Evolutionary conservation across 305 asterid species (phyloP).

Genomic region (Solanum hybrid): DNA sequence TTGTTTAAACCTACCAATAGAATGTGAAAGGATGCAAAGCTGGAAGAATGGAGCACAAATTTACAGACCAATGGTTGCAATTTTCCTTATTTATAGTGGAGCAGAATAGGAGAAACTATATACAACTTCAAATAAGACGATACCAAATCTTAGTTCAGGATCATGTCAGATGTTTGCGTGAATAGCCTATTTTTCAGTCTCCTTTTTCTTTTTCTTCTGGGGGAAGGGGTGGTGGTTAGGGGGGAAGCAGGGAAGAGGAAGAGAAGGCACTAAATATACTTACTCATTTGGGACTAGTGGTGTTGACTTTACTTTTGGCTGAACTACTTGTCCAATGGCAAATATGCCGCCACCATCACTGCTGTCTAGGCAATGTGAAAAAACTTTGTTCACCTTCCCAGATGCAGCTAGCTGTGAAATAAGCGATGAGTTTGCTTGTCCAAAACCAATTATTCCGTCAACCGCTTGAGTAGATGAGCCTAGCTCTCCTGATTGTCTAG

Average conservation of each 20-base stretch:
- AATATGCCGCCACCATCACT: conserved; percentile 87
- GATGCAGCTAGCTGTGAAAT: conserved; percentile 84
- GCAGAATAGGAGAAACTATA: neutral
- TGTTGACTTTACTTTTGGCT: conserved; percentile 71
- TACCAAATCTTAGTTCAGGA: neutral
- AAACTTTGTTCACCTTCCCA: conserved; percentile 66
- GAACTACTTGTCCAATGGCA: conserved; percentile 82
- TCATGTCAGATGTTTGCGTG: neutral
- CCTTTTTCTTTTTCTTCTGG: neutral
- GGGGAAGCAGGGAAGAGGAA: neutral
- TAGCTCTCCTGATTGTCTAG: conserved; percentile 79
- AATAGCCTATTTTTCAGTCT: neutral
- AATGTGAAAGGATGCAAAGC: neutral
- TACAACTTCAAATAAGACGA: neutral
- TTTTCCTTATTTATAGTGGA: neutral
- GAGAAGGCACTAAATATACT: conserved; percentile 6
- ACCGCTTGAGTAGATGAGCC: conserved; percentile 83
- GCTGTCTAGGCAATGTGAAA: conserved; percentile 94
- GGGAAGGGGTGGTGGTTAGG: neutral
- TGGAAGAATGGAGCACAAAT: neutral
- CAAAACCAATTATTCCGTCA: conserved; percentile 94
- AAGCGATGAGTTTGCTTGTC: conserved; percentile 88
- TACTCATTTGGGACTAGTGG: conserved; percentile 57
- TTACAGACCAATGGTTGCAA: neutral
- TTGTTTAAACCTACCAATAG: neutral